A percentile compares a stretch with the other conserved stretches of the same genome.
phyloP scores from a whole-genome alignment of 345 rosid species.

The Passiflora organensis region DNA sequence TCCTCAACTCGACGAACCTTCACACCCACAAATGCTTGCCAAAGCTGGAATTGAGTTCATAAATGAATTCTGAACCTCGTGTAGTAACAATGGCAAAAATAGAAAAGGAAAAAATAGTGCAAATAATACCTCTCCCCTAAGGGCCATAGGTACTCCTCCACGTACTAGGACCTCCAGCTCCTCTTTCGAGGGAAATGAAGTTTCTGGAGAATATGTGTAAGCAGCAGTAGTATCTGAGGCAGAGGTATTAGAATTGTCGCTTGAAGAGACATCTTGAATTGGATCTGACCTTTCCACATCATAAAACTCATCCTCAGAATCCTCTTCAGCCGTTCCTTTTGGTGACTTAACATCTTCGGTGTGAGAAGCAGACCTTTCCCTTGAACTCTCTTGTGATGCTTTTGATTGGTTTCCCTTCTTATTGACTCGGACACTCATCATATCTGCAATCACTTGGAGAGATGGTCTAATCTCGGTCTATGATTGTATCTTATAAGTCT shows the following conservation, averaged over 20 bases:
- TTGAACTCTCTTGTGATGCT: conserved; percentile 40
- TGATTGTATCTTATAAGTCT: conserved; percentile 52
- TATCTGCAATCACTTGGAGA: conserved; percentile 68
- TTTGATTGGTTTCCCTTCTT: conserved; percentile 44
- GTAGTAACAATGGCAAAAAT: neutral
- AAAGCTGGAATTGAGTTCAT: conserved; percentile 57
- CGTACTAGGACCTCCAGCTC: conserved; percentile 96
- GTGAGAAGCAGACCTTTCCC: conserved; percentile 38
- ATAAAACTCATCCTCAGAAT: conserved; percentile 95
- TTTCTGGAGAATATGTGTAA: conserved; percentile 35
- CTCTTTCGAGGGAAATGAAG: conserved; percentile 78
- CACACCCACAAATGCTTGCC: conserved; percentile 99
- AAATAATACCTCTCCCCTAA: conserved; percentile 85
- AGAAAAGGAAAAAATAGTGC: conserved; percentile 8
- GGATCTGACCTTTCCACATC: conserved; percentile 90
- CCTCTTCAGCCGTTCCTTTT: conserved; percentile 78
- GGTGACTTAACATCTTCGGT: conserved; percentile 51
- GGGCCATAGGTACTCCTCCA: conserved; percentile 98
- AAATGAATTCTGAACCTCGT: conserved; percentile 17
- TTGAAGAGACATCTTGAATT: conserved; percentile 55
- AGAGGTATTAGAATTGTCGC: conserved; percentile 42
- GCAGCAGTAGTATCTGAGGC: conserved; percentile 29
- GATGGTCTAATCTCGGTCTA: conserved; percentile 86
- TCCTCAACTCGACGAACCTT: conserved; percentile 75
- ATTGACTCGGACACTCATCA: conserved; percentile 80